Conservation (phyloP, 371 early-diverging fungal species). For the Syncephalastrum monosporum region DNA sequence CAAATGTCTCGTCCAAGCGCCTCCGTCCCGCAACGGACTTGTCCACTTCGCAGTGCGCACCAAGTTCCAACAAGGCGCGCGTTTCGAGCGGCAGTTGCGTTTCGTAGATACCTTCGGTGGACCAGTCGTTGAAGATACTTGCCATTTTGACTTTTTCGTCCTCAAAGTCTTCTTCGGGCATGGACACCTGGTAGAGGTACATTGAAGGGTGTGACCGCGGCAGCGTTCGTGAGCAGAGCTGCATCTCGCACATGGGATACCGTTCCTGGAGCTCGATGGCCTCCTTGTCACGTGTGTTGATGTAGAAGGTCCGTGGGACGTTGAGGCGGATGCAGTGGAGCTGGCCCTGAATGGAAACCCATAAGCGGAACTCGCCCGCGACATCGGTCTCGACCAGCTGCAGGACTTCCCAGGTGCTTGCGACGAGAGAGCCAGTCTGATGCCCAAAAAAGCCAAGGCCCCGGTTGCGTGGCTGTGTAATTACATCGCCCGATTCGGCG, state of each 20-base stretch:
- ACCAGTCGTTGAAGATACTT: constrained; percentile 81
- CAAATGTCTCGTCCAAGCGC: constrained; percentile 38
- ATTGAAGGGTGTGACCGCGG: constrained; percentile 66
- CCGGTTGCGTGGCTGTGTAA: constrained; percentile 14
- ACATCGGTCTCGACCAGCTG: constrained; percentile 82
- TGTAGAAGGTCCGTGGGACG: constrained; percentile 84
- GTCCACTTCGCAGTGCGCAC: constrained; percentile 53
- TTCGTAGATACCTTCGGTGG: constrained; percentile 94
- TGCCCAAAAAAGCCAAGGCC: constrained; percentile 49
- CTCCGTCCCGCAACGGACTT: constrained; percentile 30
- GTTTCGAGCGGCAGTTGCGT: constrained; percentile 77
- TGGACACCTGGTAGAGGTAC: constrained; percentile 76
- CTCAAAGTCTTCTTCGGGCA: constrained; percentile 78
- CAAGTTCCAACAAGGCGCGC: constrained; percentile 79
- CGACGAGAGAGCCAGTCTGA: constrained; percentile 57
- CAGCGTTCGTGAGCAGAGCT: constrained; percentile 48
- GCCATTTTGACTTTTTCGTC: constrained; percentile 70
- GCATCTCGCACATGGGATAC: constrained; percentile 28
- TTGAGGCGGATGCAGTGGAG: constrained; percentile 70
- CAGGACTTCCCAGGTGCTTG: constrained; percentile 79
- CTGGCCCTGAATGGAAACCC: constrained; percentile 73
- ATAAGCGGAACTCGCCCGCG: constrained; percentile 84
- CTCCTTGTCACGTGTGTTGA: constrained; percentile 73
- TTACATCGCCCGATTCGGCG: constrained; percentile 19
- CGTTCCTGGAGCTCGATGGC: constrained; percentile 22